These are phyloP conservation scores for Gossypium schwendimanii DNA, from an alignment of 441 rosid genomes.

Conservation along the genomic window DNA sequence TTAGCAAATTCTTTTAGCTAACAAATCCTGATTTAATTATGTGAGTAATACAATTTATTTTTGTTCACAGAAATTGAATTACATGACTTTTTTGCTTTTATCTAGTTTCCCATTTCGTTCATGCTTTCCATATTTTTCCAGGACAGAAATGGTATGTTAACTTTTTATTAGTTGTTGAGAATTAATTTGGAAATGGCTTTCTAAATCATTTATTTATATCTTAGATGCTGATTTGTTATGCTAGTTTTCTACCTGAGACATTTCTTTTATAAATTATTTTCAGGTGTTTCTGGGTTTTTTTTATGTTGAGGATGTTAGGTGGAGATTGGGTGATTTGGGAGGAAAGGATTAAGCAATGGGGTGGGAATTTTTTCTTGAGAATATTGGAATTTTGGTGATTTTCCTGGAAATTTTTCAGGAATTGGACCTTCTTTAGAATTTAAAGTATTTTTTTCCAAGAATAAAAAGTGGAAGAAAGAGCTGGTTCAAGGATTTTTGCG, in stretches of 20 bases:
- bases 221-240: slow-evolving; percentile 18
- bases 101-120: slow-evolving; percentile 15
- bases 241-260: not conserved
- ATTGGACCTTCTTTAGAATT: not conserved
- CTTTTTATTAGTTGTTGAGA: slow-evolving; percentile 24
- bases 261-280: not conserved
- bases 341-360: slow-evolving; percentile 20
- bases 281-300: slow-evolving; percentile 9
- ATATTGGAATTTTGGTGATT: not conserved
- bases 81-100: slow-evolving; percentile 3
- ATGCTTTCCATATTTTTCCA: slow-evolving; percentile 14
- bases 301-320: slow-evolving; percentile 13
- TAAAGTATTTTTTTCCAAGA: not conserved
- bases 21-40: slow-evolving; percentile 22
- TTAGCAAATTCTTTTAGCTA: slow-evolving; percentile 5
- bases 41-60: slow-evolving; percentile 25
- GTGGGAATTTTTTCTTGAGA: not conserved
- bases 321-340: slow-evolving; percentile 17
- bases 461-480: not conserved
- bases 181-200: slow-evolving; percentile 18
- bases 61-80: slow-evolving; percentile 8
- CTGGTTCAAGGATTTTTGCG: slow-evolving; percentile 16
- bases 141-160: slow-evolving; percentile 4
- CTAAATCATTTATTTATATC: slow-evolving; percentile 32
- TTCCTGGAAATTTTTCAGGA: not conserved